Evolutionary conservation across 2,329 filamentous ascomycete species (phyloP).

Genomic region (Calycina herbarum): DNA sequence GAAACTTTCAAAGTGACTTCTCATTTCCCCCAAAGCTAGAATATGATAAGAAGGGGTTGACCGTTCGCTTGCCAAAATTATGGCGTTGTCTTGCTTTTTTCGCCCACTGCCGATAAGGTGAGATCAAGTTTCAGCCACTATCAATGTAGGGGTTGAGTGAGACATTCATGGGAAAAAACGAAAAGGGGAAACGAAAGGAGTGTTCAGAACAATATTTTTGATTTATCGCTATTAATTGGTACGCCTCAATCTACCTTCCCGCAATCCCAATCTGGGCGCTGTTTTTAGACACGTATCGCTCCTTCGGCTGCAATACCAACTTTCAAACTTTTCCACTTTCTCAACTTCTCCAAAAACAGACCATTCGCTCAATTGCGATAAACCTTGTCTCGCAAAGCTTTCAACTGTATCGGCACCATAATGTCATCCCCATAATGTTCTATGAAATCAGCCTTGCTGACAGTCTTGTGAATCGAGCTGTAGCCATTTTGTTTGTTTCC

Average conservation of each 20-base stretch:
- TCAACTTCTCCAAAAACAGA: no score
- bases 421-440: constrained; percentile 21
- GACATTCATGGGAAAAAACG: not conserved
- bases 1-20: no score
- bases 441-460: constrained; percentile 25
- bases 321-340: no score
- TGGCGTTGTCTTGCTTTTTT: not conserved
- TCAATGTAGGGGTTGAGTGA: not conserved
- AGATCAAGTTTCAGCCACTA: not conserved
- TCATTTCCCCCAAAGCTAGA: no score
- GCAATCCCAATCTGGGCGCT: no score
- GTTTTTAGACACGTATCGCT: no score
- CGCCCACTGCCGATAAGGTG: not conserved
- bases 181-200: not conserved
- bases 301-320: no score
- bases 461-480: constrained; percentile 18
- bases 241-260: no score
- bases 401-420: constrained; percentile 25
- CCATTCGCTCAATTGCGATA: constrained; percentile 13
- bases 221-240: not conserved
- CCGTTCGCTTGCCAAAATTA: no score
- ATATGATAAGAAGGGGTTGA: no score
- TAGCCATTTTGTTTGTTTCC: constrained; percentile 1
- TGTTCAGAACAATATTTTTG: not conserved
- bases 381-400: constrained; percentile 26